These are phyloP conservation scores for Ophiostoma sp. DNA, from an alignment of 2,329 filamentous ascomycete genomes.

Conservation along the genomic window DNA sequence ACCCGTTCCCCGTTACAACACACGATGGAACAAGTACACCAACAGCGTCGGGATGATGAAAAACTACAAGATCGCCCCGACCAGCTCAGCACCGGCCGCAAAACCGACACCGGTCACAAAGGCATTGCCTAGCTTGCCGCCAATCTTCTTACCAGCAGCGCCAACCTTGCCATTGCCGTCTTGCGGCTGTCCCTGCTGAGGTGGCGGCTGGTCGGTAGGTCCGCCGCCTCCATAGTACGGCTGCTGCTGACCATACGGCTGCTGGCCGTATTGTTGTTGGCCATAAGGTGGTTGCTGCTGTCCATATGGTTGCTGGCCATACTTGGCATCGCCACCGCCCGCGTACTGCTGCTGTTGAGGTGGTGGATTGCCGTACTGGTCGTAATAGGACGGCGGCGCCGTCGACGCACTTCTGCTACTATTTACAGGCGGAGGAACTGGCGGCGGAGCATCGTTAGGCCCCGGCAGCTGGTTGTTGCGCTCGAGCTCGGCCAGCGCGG, in stretches of 20 bases:
- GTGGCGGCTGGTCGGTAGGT: slow-evolving; percentile 32
- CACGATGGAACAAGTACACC: slow-evolving; percentile 10
- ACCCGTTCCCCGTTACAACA: not conserved
- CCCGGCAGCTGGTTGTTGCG: slow-evolving; percentile 25
- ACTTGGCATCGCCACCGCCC: slow-evolving; percentile 1
- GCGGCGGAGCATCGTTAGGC: slow-evolving; percentile 37
- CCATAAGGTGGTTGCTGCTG: slow-evolving; percentile 8
- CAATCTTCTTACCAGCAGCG: slow-evolving; percentile 87
- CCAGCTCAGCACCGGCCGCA: slow-evolving; percentile 84
- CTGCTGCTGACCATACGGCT: slow-evolving; percentile 38
- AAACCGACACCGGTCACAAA: slow-evolving; percentile 93
- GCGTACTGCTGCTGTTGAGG: slow-evolving; percentile 9
- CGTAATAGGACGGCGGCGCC: slow-evolving; percentile 25
- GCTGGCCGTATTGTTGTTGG: slow-evolving; percentile 25
- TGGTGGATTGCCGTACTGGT: slow-evolving; percentile 19
- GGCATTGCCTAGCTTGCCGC: slow-evolving; percentile 83
- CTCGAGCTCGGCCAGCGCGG: slow-evolving; percentile 29
- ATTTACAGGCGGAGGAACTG: not conserved
- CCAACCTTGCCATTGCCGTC: slow-evolving; percentile 63
- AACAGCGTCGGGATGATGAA: slow-evolving; percentile 21
- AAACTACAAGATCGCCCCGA: slow-evolving; percentile 81
- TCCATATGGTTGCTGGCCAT: slow-evolving; percentile 19
- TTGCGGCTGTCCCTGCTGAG: slow-evolving; percentile 44
- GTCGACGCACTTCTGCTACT: slow-evolving; percentile 33
- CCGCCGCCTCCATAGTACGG: slow-evolving; percentile 43